Evolutionary conservation across 345 rosid genomes (phyloP).

Genomic region (Moricandia moricandioides): DNA sequence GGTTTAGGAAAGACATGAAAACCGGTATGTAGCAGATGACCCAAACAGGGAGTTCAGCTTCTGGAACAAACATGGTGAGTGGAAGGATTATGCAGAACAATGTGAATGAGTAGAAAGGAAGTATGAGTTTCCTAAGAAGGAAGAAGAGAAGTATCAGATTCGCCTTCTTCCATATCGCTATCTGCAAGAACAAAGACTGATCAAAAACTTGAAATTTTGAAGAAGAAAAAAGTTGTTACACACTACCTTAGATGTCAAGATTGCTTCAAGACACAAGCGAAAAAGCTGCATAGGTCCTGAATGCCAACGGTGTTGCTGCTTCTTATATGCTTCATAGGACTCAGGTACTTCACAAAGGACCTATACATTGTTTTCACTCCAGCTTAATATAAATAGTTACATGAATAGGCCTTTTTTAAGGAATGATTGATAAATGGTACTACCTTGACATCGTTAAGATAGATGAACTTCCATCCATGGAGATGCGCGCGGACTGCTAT

Average conservation of each 20-base stretch:
- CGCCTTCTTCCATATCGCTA: slow-evolving; percentile 74
- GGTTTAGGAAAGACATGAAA: too few species aligned
- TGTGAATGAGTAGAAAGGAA: slow-evolving; percentile 86
- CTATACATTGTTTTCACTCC: not conserved
- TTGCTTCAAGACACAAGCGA: slow-evolving; percentile 77
- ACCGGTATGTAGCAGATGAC: slow-evolving; percentile 49
- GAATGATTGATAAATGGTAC: too few species aligned
- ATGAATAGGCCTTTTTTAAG: too few species aligned
- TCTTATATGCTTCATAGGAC: slow-evolving; percentile 85
- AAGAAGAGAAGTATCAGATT: slow-evolving; percentile 72
- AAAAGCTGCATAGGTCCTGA: slow-evolving; percentile 93
- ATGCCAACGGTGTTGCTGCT: slow-evolving; percentile 96
- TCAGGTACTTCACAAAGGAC: slow-evolving; percentile 89
- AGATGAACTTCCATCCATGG: too few species aligned
- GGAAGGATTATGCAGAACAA: slow-evolving; percentile 87
- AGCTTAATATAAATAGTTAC: too few species aligned
- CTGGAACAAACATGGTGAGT: slow-evolving; percentile 81
- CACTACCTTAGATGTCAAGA: slow-evolving; percentile 69
- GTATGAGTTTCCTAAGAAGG: slow-evolving; percentile 77
- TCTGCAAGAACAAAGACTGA: slow-evolving; percentile 42
- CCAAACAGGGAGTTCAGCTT: slow-evolving; percentile 84
- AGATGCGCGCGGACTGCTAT: too few species aligned
- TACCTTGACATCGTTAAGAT: too few species aligned
- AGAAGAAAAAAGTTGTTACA: not conserved
- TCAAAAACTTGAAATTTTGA: not conserved